Percentiles rank a stretch among this genome's conserved stretches.
Evolutionary conservation across 768 basidiomycete species (phyloP).

Genomic region (Podaxis sp.): DNA sequence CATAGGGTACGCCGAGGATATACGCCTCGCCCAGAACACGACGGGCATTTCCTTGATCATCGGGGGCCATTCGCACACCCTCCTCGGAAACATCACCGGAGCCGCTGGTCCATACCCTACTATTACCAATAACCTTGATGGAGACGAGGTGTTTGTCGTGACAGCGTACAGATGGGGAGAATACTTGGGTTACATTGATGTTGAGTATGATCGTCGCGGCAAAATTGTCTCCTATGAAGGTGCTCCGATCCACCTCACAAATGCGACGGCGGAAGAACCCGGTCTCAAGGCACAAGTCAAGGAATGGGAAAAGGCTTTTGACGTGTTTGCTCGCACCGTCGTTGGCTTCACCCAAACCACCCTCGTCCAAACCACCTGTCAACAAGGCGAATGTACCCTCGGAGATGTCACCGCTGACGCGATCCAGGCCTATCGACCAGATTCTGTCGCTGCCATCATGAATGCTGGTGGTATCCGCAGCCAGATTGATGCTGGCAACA

Average conservation of each 20-base stretch:
- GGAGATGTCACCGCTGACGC: conserved; percentile 44
- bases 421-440: conserved; percentile 34
- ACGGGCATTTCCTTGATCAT: conserved; percentile 40
- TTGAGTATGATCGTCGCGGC: conserved; percentile 39
- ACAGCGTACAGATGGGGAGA: conserved; percentile 48
- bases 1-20: conserved; percentile 45
- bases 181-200: conserved; percentile 44
- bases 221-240: conserved; percentile 40
- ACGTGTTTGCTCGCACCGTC: conserved; percentile 30
- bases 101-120: conserved; percentile 45
- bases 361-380: conserved; percentile 41
- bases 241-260: conserved; percentile 42
- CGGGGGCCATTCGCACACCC: conserved; percentile 47
- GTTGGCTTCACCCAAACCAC: conserved; percentile 34
- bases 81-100: conserved; percentile 39
- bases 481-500: conserved; percentile 37
- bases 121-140: conserved; percentile 39
- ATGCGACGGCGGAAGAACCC: conserved; percentile 33
- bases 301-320: conserved; percentile 40
- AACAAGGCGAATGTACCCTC: conserved; percentile 41
- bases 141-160: conserved; percentile 48
- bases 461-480: conserved; percentile 45
- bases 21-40: conserved; percentile 38
- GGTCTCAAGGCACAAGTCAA: conserved; percentile 37
- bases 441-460: conserved; percentile 34